phyloP scores from a whole-genome alignment of 192 early-diverging fungal genomes.

The Entophlyctis luteolus region DNA sequence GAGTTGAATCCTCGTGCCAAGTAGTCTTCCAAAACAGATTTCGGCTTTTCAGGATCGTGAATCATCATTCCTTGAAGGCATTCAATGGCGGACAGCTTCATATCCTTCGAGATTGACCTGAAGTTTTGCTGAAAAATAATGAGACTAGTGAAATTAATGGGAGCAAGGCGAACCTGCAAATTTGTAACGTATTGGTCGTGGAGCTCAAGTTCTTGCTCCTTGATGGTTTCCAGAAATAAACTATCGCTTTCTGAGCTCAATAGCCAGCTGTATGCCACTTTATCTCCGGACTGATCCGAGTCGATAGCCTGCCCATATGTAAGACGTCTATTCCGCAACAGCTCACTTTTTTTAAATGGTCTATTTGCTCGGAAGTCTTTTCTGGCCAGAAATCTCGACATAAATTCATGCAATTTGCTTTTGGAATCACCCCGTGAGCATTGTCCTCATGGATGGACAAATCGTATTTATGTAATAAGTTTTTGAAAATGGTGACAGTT shows the following conservation, averaged over 20 bases:
- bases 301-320: slow-evolving; percentile 36
- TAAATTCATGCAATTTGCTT: slow-evolving; percentile 10
- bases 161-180: slow-evolving; percentile 11
- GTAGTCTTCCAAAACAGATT: slow-evolving; percentile 26
- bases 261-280: slow-evolving; percentile 41
- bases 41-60: slow-evolving; percentile 28
- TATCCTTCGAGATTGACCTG: not conserved
- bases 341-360: slow-evolving; percentile 33
- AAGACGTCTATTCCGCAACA: not conserved
- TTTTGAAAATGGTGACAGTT: slow-evolving; percentile 41
- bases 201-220: slow-evolving; percentile 41
- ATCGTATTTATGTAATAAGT: slow-evolving; percentile 39
- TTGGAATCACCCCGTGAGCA: slow-evolving; percentile 32
- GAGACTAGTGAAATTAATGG: not conserved
- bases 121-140: not conserved
- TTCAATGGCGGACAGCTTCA: slow-evolving; percentile 28
- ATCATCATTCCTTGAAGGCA: slow-evolving; percentile 24
- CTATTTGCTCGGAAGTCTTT: slow-evolving; percentile 36
- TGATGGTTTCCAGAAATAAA: slow-evolving; percentile 42
- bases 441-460: slow-evolving; percentile 32
- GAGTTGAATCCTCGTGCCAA: slow-evolving; percentile 33
- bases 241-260: slow-evolving; percentile 41
- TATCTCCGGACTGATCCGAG: slow-evolving; percentile 43
- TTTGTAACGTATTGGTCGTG: slow-evolving; percentile 28
- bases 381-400: slow-evolving; percentile 37